Percentiles rank a stretch among this genome's conserved stretches.
Evolutionary conservation across 2,329 filamentous ascomycete species (phyloP).

Genomic region (Cytospora leucostoma): DNA sequence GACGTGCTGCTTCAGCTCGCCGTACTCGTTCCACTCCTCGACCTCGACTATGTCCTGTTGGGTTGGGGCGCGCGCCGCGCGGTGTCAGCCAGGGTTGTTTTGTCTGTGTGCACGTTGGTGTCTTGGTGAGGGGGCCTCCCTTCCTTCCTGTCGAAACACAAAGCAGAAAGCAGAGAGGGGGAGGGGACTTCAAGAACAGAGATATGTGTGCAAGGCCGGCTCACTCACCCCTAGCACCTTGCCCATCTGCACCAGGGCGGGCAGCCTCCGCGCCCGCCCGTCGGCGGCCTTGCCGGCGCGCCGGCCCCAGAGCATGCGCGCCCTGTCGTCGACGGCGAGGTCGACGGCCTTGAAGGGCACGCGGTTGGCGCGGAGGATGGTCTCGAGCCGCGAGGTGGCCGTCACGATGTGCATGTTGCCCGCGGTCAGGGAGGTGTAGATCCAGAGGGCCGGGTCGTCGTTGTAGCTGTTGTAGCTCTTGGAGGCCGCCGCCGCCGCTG

Average conservation of each 20-base stretch:
- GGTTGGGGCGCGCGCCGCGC: neutral
- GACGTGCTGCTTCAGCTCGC: slow-evolving; percentile 87
- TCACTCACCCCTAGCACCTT: slow-evolving; percentile 77
- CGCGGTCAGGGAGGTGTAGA: slow-evolving; percentile 94
- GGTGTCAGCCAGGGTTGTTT: neutral
- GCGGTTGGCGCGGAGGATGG: slow-evolving; percentile 91
- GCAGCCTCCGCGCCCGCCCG: slow-evolving; percentile 73
- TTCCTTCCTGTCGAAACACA: neutral
- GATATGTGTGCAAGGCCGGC: neutral
- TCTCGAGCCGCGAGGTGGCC: slow-evolving; percentile 92
- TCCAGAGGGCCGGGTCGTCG: slow-evolving; percentile 76
- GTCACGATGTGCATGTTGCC: slow-evolving; percentile 96
- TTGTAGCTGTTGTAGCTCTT: slow-evolving; percentile 44
- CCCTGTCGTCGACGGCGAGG: slow-evolving; percentile 85
- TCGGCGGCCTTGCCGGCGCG: slow-evolving; percentile 70
- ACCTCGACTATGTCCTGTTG: slow-evolving; percentile 84
- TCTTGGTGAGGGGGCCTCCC: neutral
- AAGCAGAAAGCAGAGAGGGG: neutral
- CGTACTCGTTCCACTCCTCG: slow-evolving; percentile 99
- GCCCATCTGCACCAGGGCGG: slow-evolving; percentile 84
- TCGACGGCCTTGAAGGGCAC: slow-evolving; percentile 93
- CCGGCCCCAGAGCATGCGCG: slow-evolving; percentile 84
- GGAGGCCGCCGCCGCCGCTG: neutral
- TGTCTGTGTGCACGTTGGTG: too few relatives aligned
- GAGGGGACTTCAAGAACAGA: too few relatives aligned